Evolutionary conservation across 1,284 basidiomycete genomes (phyloP).

Genomic region (Austropuccinia psidii): DNA sequence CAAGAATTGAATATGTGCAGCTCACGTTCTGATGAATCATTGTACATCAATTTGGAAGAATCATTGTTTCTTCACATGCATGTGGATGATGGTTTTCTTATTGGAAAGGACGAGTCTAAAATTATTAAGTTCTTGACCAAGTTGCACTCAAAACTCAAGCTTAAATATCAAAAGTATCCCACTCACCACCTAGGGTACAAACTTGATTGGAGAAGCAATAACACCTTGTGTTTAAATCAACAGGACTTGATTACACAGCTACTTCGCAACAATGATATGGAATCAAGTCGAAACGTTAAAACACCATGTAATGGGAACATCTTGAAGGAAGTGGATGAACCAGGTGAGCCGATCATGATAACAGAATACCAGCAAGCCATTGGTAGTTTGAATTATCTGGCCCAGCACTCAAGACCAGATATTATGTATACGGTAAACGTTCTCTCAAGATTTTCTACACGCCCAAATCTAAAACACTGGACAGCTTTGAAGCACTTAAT

Average conservation of each 20-base stretch:
- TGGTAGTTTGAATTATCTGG: neutral
- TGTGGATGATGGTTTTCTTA: neutral
- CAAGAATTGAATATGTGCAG: neutral
- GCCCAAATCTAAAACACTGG: neutral
- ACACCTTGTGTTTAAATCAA: neutral
- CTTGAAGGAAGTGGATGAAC: too few species aligned
- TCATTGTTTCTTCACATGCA: neutral
- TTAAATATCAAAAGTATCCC: neutral
- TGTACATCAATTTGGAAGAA: neutral
- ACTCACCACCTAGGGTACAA: constrained; percentile 3
- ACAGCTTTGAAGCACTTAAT: neutral
- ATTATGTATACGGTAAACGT: neutral
- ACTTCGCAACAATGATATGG: too few species aligned
- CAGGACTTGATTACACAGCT: too few species aligned
- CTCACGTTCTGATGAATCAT: neutral
- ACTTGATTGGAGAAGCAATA: neutral
- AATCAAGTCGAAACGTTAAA: too few species aligned
- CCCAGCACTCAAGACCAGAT: neutral
- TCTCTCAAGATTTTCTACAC: neutral
- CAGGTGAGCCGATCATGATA: neutral
- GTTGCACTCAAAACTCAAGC: neutral
- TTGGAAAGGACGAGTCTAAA: neutral
- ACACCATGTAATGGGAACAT: too few species aligned
- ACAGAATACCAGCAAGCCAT: neutral
- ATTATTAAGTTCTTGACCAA: neutral